Evolutionary conservation across 176 grass and related monocot species (phyloP).

Genomic region (Carex parvula): DNA sequence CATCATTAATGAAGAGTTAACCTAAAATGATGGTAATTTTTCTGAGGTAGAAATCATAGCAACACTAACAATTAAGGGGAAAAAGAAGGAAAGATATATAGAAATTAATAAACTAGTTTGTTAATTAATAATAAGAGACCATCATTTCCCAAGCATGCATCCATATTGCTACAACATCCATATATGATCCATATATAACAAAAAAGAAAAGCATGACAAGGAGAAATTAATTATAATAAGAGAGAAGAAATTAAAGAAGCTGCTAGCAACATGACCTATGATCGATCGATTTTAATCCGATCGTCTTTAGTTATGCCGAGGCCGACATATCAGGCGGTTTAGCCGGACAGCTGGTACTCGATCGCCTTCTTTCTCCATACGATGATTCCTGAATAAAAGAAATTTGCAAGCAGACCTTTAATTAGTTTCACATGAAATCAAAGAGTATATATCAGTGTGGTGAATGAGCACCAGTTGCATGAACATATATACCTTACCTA

Average conservation of each 20-base stretch:
- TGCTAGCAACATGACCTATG: slow-evolving; percentile 28
- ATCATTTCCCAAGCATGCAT: background rate
- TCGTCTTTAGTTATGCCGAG: background rate
- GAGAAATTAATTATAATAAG: background rate
- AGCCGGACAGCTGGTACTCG: background rate
- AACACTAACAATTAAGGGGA: background rate
- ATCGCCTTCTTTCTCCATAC: background rate
- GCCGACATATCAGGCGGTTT: background rate
- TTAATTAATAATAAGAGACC: background rate
- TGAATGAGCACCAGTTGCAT: background rate
- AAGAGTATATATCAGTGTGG: background rate
- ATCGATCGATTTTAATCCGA: background rate
- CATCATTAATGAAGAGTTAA: background rate
- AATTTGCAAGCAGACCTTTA: background rate
- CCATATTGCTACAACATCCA: background rate
- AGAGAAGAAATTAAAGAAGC: slow-evolving; percentile 23
- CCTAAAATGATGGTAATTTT: background rate
- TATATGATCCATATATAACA: background rate
- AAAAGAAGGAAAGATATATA: background rate
- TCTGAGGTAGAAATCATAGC: background rate
- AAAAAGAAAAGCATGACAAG: background rate
- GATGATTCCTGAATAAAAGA: background rate
- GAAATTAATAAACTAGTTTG: background rate
- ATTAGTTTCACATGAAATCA: background rate
- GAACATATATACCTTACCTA: background rate